Evolutionary conservation across 768 basidiomycete species (phyloP).

Genomic region (Paxillus rubicundulus): DNA sequence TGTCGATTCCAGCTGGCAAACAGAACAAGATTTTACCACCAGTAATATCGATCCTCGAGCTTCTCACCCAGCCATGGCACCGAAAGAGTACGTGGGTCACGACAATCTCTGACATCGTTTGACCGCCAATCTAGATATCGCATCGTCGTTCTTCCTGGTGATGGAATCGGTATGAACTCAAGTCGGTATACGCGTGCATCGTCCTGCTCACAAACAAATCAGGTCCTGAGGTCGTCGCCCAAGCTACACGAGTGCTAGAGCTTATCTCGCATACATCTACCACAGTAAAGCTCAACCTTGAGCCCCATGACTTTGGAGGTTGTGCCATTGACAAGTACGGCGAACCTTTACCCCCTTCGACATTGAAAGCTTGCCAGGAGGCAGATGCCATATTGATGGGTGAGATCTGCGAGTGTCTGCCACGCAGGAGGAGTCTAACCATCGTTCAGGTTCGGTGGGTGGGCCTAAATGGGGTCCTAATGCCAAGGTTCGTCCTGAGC

Average conservation of each 20-base stretch:
- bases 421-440: conserved; percentile 5
- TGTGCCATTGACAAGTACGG: conserved; percentile 86
- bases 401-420: conserved; percentile 33
- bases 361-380: conserved; percentile 83
- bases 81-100: conserved; percentile 41
- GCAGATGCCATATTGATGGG: conserved; percentile 98
- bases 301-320: conserved; percentile 83
- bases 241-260: conserved; percentile 84
- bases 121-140: conserved; percentile 57
- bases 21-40: no score
- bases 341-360: conserved; percentile 81
- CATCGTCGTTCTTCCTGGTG: conserved; percentile 89
- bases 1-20: no score
- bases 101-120: conserved; percentile 3
- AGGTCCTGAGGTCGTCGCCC: conserved; percentile 89
- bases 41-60: background rate
- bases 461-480: conserved; percentile 99
- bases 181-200: background rate
- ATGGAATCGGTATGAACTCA: conserved; percentile 79
- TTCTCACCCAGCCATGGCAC: conserved; percentile 32
- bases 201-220: background rate
- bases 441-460: conserved; percentile 81
- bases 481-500: conserved; percentile 86
- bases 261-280: conserved; percentile 58
- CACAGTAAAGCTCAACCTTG: conserved; percentile 71